Evolutionary conservation across 345 rosid species (phyloP).

Genomic region (Eucalyptus lansdowneana): DNA sequence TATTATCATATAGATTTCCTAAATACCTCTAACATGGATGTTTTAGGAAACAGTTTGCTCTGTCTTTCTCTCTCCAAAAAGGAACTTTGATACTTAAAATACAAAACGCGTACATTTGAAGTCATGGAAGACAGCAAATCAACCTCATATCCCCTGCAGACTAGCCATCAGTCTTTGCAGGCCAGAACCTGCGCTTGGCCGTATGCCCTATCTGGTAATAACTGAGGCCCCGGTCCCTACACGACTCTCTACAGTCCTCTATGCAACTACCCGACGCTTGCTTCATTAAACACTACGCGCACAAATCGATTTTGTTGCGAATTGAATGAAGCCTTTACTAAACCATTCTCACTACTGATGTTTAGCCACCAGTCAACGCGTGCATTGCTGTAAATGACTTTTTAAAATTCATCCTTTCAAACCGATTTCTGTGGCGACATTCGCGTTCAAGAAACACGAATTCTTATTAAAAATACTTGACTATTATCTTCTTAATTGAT

Average conservation of each 20-base stretch:
- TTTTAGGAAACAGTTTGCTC: background rate
- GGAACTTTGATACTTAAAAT: background rate
- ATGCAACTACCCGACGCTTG: background rate
- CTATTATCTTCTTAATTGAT: background rate
- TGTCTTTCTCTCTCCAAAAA: background rate
- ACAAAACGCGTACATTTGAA: background rate
- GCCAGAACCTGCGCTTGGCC: background rate
- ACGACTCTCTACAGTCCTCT: background rate
- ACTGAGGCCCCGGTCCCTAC: background rate
- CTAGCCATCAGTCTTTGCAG: background rate
- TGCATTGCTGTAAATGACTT: background rate
- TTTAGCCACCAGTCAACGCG: background rate
- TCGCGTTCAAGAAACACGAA: background rate
- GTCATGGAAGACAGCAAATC: background rate
- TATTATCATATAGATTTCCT: too few relatives aligned
- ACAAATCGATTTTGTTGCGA: background rate
- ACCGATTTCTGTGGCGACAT: background rate
- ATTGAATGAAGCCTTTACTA: background rate
- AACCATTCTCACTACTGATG: background rate
- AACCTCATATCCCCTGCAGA: background rate
- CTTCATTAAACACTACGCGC: background rate
- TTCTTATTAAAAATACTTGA: background rate
- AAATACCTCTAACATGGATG: background rate
- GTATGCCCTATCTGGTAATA: background rate
- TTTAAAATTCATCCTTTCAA: background rate